Conservation (phyloP, 2,329 filamentous ascomycete genomes). For the Fusarium tuaranense region DNA sequence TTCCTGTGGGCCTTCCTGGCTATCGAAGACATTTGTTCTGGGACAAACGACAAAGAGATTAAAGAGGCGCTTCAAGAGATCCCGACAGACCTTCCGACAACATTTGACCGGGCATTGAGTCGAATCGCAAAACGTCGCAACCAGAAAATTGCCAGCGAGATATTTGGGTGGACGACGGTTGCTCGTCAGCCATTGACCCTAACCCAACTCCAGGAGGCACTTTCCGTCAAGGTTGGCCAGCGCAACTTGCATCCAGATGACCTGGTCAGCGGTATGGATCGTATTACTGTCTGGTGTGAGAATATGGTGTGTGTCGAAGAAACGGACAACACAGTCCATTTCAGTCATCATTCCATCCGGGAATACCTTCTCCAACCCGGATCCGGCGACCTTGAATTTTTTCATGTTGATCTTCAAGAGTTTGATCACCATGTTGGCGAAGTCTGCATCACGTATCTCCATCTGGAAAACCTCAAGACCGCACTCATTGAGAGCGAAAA, state of each 20-base stretch:
- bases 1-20: constrained; percentile 28
- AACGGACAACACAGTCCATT: constrained; percentile 20
- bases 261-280: neutral
- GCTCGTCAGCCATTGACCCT: constrained; percentile 3
- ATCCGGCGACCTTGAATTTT: rapidly evolving
- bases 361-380: neutral
- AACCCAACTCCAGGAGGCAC: constrained; percentile 15
- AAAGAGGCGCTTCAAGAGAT: constrained; percentile 3
- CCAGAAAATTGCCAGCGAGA: neutral
- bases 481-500: neutral
- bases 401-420: neutral
- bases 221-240: constrained; percentile 17
- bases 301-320: constrained; percentile 21
- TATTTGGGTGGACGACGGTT: constrained; percentile 6
- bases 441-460: constrained; percentile 18
- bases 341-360: constrained; percentile 30
- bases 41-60: constrained; percentile 18
- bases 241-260: neutral
- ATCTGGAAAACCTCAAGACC: neutral
- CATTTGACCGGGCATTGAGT: constrained; percentile 15
- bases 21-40: constrained; percentile 27
- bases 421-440: neutral
- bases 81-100: constrained; percentile 11
- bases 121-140: constrained; percentile 2
- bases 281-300: constrained; percentile 17